Percentiles rank a stretch among this genome's conserved stretches.
phyloP scores from a whole-genome alignment of 1,284 basidiomycete species.

The Termitomyces sp. region DNA sequence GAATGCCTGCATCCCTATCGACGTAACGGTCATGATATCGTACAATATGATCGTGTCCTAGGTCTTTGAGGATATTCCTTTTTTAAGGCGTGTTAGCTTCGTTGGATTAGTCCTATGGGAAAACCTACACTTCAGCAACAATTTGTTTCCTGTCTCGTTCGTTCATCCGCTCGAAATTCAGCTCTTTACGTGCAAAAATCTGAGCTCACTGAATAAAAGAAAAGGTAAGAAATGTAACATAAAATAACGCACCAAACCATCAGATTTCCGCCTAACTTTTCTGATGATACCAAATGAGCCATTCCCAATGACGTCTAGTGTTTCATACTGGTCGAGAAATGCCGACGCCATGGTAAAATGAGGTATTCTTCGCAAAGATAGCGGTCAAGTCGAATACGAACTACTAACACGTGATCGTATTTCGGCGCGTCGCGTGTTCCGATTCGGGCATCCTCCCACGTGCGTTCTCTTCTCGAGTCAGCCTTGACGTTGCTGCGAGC shows the following conservation, averaged over 20 bases:
- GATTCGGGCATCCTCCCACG: neutral
- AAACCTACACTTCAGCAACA: constrained; percentile 91
- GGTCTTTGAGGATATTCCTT: constrained; percentile 93
- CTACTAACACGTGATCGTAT: constrained; percentile 11
- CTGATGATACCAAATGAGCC: constrained; percentile 97
- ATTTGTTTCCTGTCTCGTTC: constrained; percentile 91
- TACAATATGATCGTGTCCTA: constrained; percentile 93
- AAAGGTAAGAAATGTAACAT: constrained; percentile 5
- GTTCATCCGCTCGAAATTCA: constrained; percentile 92
- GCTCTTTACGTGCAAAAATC: constrained; percentile 90
- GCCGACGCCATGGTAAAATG: constrained; percentile 24
- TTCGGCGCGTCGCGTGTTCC: constrained; percentile 7
- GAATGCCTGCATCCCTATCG: constrained; percentile 84
- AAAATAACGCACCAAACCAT: constrained; percentile 67
- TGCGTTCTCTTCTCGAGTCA: neutral
- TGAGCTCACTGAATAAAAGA: constrained; percentile 23
- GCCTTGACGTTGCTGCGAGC: too few species aligned
- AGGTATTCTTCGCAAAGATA: neutral
- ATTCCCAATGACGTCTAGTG: constrained; percentile 89
- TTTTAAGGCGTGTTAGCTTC: constrained; percentile 28
- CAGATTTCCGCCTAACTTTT: constrained; percentile 82
- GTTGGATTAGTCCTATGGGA: neutral
- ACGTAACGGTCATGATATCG: constrained; percentile 89
- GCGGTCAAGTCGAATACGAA: constrained; percentile 1
- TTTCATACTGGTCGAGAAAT: constrained; percentile 76